A percentile compares a stretch with the other conserved stretches of the same genome.
Evolutionary conservation across 352 stramenopile genomes (phyloP).

Genomic region (Poterioochromonas sp.): DNA sequence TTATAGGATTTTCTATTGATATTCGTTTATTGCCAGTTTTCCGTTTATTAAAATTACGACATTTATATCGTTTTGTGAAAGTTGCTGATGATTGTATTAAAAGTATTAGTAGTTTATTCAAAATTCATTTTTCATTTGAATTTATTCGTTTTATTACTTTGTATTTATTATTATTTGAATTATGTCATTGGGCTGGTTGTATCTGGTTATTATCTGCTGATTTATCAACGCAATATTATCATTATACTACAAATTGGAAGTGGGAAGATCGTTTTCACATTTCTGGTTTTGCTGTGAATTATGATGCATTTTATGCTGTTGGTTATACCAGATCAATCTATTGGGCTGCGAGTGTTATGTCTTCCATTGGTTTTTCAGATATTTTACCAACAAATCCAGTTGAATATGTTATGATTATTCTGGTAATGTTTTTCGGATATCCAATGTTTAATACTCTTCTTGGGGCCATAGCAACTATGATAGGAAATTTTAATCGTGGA

Average conservation of each 20-base stretch:
- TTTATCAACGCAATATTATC: background rate
- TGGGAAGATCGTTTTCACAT: background rate
- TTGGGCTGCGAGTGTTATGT: slow-evolving; percentile 7
- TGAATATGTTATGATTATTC: background rate
- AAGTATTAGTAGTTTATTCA: background rate
- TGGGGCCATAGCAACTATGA: background rate
- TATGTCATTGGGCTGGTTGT: background rate
- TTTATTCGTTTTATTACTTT: background rate
- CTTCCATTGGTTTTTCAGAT: background rate
- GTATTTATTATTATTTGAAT: background rate
- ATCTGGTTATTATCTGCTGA: background rate
- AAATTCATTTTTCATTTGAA: background rate
- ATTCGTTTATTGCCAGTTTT: background rate
- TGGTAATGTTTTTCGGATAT: background rate
- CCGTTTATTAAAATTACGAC: background rate
- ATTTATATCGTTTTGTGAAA: background rate
- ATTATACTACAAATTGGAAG: background rate
- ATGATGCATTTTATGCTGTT: background rate
- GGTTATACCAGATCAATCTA: background rate
- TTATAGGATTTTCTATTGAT: background rate
- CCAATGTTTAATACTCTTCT: background rate
- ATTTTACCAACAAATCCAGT: background rate
- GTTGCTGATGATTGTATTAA: background rate
- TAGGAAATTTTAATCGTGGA: background rate
- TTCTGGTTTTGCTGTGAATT: background rate